phyloP scores from a whole-genome alignment of 1,284 basidiomycete species.

The Apiotrichum brassicae region DNA sequence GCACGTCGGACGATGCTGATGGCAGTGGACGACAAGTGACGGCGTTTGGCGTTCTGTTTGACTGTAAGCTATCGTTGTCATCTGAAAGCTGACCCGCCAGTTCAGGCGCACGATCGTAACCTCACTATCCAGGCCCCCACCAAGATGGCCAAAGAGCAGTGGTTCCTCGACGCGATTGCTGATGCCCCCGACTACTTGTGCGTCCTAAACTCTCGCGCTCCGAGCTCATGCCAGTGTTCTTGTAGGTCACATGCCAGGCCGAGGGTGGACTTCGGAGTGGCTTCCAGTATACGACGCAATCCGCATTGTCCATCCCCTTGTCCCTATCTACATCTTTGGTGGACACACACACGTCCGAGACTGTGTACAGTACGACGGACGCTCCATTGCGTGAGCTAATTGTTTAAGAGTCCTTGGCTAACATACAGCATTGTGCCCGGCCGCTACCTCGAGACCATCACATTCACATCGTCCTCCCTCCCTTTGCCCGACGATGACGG shows the following conservation, averaged over 20 bases:
- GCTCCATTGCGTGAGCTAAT: conserved; percentile 38
- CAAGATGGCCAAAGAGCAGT: conserved; percentile 64
- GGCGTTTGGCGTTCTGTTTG: conserved; percentile 70
- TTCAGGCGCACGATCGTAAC: conserved; percentile 49
- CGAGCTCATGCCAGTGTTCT: conserved; percentile 18
- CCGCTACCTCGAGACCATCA: conserved; percentile 80
- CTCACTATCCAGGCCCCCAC: conserved; percentile 65
- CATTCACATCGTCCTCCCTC: conserved; percentile 48
- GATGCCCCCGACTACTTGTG: conserved; percentile 74
- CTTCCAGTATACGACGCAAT: conserved; percentile 70
- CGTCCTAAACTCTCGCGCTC: conserved; percentile 1
- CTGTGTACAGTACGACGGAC: conserved; percentile 53
- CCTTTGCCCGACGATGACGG: conserved; percentile 10
- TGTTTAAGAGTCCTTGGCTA: conserved; percentile 56
- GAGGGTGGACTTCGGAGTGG: conserved; percentile 49
- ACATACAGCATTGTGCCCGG: conserved; percentile 62
- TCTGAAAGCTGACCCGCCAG: conserved; percentile 16
- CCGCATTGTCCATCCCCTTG: conserved; percentile 61
- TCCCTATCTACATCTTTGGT: conserved; percentile 73
- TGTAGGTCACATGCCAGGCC: conserved; percentile 44
- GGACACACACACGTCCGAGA: conserved; percentile 73
- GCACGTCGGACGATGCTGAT: not conserved
- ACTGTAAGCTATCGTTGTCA: conserved; percentile 42
- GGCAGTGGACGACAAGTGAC: conserved; percentile 60
- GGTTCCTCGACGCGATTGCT: conserved; percentile 65